Base-by-base conservation (phyloP, 805 yeast genomes). In the Barnettozyma botsteinii region DNA sequence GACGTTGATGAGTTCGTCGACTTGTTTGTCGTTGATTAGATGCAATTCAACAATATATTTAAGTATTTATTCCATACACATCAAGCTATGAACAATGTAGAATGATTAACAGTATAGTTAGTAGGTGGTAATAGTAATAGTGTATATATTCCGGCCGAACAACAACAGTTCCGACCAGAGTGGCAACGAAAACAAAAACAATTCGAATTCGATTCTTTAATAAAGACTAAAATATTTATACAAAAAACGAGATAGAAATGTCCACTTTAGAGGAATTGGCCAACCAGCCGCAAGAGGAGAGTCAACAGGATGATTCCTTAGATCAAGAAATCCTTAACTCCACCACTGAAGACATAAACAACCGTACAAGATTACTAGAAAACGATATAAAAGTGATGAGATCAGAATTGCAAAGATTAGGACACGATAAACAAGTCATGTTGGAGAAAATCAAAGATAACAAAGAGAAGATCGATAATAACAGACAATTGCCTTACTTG, bases 351-450 rank as follows among this genome's bases (percentile, higher is more conserved):
- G 98, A 93, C 53, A 77, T 93, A 53, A 70, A 74, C 58, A 89
- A 86, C 60, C 79, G 98, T 55, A 78, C 95, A 21, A 85, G 85
- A 51, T 69, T 93, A 46, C 72, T 93, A 53, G 97, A 91, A 57
- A 93, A 93, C 61, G 98, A 93, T 60, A 89, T 93, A 63, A 87
- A 89, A 60, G 88, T 93, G 54, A 87, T 93, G 82, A 75, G 85
- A 55, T 85, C 96, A 6, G 98, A 93, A 66, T 72, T 81, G 53
- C 93, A 88, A 64, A 76, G 98, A 60, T 70, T 93, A 43, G 75
- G 84, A 30, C 98, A 93, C 65, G 98, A 93, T 56, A 86, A 87
- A 67, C 78, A 86, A 42, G 86, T 87, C 37, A 93, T 91, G 96
- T 65, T 78, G 40, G 96, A 88, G 51, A 81, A 91, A 61, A 87